phyloP scores from a whole-genome alignment of 2,329 filamentous ascomycete species.

The Sporothrix inflata region DNA sequence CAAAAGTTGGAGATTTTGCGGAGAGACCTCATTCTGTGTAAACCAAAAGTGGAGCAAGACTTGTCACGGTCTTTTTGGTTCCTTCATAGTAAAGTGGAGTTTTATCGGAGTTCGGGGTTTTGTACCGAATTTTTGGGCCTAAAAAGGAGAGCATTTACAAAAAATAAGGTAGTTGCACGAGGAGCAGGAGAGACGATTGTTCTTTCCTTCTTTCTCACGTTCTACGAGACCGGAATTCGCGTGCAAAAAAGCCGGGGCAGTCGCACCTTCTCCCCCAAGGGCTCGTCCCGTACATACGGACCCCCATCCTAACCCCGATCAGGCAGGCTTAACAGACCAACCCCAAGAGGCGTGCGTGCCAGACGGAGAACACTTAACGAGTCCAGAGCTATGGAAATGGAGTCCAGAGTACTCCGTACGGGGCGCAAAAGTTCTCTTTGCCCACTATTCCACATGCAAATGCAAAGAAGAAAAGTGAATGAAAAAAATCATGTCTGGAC shows the following conservation, averaged over 20 bases:
- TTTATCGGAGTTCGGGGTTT: conserved; percentile 6
- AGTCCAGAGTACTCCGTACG: neutral
- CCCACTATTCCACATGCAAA: conserved; percentile 14
- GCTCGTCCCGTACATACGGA: neutral
- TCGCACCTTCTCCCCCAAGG: neutral
- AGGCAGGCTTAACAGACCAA: neutral
- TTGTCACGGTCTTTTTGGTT: neutral
- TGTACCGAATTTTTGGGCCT: neutral
- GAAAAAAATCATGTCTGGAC: neutral
- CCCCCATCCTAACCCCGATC: neutral
- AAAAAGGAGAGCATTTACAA: neutral
- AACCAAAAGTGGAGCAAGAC: neutral
- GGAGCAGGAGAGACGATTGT: neutral
- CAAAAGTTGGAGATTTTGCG: neutral
- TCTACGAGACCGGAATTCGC: conserved; percentile 4
- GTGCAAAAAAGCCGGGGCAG: conserved; percentile 4
- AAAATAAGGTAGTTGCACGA: neutral
- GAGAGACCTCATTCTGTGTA: neutral
- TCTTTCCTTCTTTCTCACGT: neutral
- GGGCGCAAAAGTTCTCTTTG: neutral
- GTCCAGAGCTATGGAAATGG: neutral
- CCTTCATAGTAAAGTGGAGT: neutral
- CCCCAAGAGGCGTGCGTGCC: neutral
- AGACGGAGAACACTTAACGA: neutral
- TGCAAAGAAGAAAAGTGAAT: neutral